Percentiles rank a stretch among this genome's conserved stretches.
These are phyloP conservation scores for Macroventuria anomochaeta DNA, from an alignment of 2,329 filamentous ascomycete species.

Conservation along the genomic window DNA sequence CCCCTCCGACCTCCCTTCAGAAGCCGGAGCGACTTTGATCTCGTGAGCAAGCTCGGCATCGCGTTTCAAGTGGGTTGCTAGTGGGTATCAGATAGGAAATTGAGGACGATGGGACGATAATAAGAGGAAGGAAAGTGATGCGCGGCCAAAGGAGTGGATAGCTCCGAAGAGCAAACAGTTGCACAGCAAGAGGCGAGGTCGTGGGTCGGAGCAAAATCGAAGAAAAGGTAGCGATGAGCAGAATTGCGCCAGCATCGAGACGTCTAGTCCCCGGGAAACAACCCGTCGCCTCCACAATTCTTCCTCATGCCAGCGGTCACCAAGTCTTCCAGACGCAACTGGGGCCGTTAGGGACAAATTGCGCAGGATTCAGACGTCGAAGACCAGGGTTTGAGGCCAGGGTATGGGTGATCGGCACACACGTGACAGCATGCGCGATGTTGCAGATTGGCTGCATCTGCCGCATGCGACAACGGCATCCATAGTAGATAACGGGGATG, in stretches of 20 bases:
- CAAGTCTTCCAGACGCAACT: slow-evolving; percentile 33
- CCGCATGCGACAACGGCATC: slow-evolving; percentile 33
- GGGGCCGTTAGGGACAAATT: slow-evolving; percentile 47
- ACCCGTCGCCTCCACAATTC: slow-evolving; percentile 33
- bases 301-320: slow-evolving; percentile 37
- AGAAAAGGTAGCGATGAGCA: slow-evolving; percentile 28
- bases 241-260: slow-evolving; percentile 30
- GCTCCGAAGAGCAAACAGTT: slow-evolving; percentile 46
- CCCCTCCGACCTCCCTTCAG: slow-evolving; percentile 43
- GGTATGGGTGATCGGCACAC: slow-evolving; percentile 19
- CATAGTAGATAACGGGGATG: slow-evolving; percentile 31
- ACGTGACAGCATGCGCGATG: slow-evolving; percentile 13
- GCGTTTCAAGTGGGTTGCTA: slow-evolving; percentile 46
- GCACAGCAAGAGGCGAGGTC: slow-evolving; percentile 26
- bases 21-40: slow-evolving; percentile 48
- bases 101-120: slow-evolving; percentile 30
- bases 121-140: slow-evolving; percentile 24
- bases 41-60: slow-evolving; percentile 47
- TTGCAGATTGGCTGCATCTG: slow-evolving; percentile 37
- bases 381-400: slow-evolving; percentile 16
- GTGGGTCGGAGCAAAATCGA: slow-evolving; percentile 27
- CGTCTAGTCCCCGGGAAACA: slow-evolving; percentile 33
- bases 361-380: slow-evolving; percentile 35
- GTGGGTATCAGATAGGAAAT: slow-evolving; percentile 40
- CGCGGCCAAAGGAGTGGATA: slow-evolving; percentile 49